These are phyloP conservation scores for Penicillium fimorum DNA, from an alignment of 495 filamentous ascomycete genomes.

Conservation along the genomic window DNA sequence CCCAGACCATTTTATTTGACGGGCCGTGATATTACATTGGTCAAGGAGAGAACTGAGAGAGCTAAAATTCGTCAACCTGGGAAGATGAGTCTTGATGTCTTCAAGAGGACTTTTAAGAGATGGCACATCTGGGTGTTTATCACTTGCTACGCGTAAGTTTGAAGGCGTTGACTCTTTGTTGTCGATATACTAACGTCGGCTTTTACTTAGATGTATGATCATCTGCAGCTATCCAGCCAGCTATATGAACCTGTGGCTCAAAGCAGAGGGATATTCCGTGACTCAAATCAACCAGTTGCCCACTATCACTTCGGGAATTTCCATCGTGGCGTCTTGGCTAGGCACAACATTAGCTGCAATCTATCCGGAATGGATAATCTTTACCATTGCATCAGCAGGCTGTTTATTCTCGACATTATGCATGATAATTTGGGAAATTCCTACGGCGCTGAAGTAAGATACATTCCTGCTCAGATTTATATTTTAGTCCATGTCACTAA, in stretches of 20 bases:
- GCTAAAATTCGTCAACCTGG: constrained; percentile 35
- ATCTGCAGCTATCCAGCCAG: constrained; percentile 36
- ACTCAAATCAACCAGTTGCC: constrained; percentile 47
- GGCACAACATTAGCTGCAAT: constrained; percentile 46
- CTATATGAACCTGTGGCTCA: constrained; percentile 51
- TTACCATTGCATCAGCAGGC: constrained; percentile 29
- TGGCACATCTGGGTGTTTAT: constrained; percentile 53
- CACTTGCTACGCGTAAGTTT: constrained; percentile 41
- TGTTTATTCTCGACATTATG: constrained; percentile 42
- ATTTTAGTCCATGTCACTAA: not conserved
- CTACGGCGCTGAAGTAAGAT: constrained; percentile 39
- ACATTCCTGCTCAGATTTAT: not conserved
- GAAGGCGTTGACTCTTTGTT: not conserved
- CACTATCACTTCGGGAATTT: constrained; percentile 42
- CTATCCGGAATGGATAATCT: constrained; percentile 47
- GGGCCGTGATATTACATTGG: constrained; percentile 34
- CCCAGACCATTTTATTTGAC: constrained; percentile 43
- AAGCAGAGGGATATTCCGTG: constrained; percentile 46
- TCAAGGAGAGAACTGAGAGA: constrained; percentile 31
- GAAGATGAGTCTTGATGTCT: constrained; percentile 38
- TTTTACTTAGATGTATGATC: constrained; percentile 39
- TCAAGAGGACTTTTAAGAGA: constrained; percentile 40
- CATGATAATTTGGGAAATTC: constrained; percentile 49
- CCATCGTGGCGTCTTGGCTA: constrained; percentile 46
- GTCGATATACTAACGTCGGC: not conserved